A percentile compares a stretch with the other conserved stretches of the same genome.
Conservation (phyloP, 805 yeast species). For the Candida boleticola region DNA sequence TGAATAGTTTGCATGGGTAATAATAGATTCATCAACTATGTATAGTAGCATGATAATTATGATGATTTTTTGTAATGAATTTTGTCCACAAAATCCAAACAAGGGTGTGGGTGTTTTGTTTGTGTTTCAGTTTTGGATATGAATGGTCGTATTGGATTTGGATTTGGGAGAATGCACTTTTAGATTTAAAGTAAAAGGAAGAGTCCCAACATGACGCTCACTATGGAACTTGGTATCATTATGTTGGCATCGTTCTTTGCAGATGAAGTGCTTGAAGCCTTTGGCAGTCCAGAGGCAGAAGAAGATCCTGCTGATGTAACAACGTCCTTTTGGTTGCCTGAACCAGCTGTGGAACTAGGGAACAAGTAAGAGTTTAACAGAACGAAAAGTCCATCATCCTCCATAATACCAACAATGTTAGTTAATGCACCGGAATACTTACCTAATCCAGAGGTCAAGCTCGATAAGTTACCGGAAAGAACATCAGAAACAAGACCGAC, state of each 20-base stretch:
- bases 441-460: slow-evolving; percentile 13
- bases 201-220: slow-evolving; percentile 1
- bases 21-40: too few relatives aligned
- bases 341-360: slow-evolving; percentile 15
- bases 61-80: too few relatives aligned
- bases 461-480: slow-evolving; percentile 19
- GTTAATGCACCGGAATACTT: slow-evolving; percentile 31
- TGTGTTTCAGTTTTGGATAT: too few relatives aligned
- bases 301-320: slow-evolving; percentile 2
- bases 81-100: too few relatives aligned
- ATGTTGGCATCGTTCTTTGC: not conserved
- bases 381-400: slow-evolving; percentile 34
- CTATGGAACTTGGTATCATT: slow-evolving; percentile 2
- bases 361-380: slow-evolving; percentile 36
- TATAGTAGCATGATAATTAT: too few relatives aligned
- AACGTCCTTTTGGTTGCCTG: slow-evolving; percentile 1
- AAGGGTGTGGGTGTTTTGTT: too few relatives aligned
- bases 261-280: slow-evolving; percentile 4
- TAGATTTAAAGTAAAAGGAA: not conserved
- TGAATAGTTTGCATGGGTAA: too few relatives aligned
- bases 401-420: slow-evolving; percentile 30
- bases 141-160: too few relatives aligned
- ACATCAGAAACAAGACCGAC: slow-evolving; percentile 20
- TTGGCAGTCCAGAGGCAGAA: slow-evolving; percentile 9
- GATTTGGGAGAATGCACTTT: too few relatives aligned